phyloP scores from a whole-genome alignment of 257 asterid genomes.

The Lycium barbarum region DNA sequence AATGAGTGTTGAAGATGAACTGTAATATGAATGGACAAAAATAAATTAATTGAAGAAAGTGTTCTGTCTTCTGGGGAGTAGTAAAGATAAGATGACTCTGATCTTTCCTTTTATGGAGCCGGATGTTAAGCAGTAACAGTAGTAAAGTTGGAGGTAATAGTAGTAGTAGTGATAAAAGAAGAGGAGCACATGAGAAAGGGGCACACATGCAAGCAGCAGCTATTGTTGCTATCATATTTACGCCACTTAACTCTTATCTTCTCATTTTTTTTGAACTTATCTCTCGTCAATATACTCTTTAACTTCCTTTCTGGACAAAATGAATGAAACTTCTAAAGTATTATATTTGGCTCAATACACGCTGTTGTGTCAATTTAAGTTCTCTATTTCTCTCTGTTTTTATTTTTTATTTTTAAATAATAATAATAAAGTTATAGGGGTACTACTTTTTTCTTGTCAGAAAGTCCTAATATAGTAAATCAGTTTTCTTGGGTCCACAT shows the following conservation, averaged over 20 bases:
- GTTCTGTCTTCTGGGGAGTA: no score
- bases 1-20: not conserved
- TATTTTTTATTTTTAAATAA: not conserved
- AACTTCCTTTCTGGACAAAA: conserved; percentile 7
- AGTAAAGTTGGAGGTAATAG: conserved; percentile 1
- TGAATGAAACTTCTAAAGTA: conserved; percentile 15
- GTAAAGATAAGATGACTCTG: no score
- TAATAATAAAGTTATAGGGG: not conserved
- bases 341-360: not conserved
- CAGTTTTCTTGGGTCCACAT: not conserved
- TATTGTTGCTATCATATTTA: conserved; percentile 21
- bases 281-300: not conserved
- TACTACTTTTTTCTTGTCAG: not conserved
- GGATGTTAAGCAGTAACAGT: not conserved
- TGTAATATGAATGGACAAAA: conserved; percentile 1
- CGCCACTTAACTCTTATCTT: conserved; percentile 24
- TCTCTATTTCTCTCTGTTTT: not conserved
- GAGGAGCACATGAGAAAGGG: conserved; percentile 16
- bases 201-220: conserved; percentile 17
- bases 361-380: not conserved
- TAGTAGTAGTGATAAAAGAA: conserved; percentile 6
- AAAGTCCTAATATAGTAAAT: conserved; percentile 24
- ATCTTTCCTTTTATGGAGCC: no score
- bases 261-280: not conserved
- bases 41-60: not conserved